These are phyloP conservation scores for Glycine latifolia DNA, from an alignment of 306 rosid species.

Conservation along the genomic window DNA sequence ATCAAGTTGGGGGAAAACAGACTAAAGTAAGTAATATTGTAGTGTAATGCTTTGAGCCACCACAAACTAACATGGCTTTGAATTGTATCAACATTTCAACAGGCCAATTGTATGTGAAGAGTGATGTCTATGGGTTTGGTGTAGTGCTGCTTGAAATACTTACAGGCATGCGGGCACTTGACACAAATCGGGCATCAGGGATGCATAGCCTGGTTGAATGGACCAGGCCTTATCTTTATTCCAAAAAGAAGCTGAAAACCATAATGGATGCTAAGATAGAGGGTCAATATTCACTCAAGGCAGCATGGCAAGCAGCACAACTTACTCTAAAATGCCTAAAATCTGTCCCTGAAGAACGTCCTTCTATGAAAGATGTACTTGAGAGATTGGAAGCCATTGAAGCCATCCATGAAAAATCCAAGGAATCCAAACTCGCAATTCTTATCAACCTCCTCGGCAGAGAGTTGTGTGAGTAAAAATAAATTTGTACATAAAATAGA, in stretches of 20 bases:
- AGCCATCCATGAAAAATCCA: too few relatives aligned
- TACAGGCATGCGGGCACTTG: slow-evolving; percentile 70
- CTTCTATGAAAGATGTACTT: slow-evolving; percentile 79
- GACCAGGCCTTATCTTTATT: slow-evolving; percentile 62
- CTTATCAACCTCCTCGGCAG: too few relatives aligned
- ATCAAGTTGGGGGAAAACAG: not conserved
- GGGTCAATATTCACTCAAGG: slow-evolving; percentile 76
- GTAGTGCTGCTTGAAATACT: slow-evolving; percentile 80
- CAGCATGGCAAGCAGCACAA: slow-evolving; percentile 60
- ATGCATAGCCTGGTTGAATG: slow-evolving; percentile 72
- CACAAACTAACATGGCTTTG: too few relatives aligned
- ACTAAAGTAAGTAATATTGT: not conserved
- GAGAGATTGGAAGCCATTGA: slow-evolving; percentile 65
- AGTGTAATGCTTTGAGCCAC: slow-evolving; percentile 14
- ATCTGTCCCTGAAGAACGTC: slow-evolving; percentile 73
- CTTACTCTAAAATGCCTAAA: slow-evolving; percentile 71
- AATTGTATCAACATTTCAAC: slow-evolving; percentile 33
- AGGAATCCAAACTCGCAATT: too few relatives aligned
- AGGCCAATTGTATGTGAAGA: slow-evolving; percentile 91
- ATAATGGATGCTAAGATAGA: slow-evolving; percentile 71
- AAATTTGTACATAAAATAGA: too few relatives aligned
- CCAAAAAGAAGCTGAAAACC: slow-evolving; percentile 56
- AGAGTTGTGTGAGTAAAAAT: too few relatives aligned
- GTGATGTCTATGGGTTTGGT: slow-evolving; percentile 93
- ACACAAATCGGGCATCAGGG: slow-evolving; percentile 57